phyloP scores from a whole-genome alignment of 73 alveolate species.

The Tetrahymena borealis region DNA sequence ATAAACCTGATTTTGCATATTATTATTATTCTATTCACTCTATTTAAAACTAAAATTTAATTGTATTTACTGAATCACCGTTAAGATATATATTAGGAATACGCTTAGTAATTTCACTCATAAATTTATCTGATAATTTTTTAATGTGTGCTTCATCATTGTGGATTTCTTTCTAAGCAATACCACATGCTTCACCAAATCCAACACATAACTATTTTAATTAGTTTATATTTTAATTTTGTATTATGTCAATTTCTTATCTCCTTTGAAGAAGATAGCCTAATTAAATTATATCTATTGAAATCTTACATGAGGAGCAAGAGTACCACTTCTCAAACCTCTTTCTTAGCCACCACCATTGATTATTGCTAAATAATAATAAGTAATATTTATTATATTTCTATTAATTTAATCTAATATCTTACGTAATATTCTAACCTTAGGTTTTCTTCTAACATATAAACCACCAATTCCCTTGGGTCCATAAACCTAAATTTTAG shows the following conservation, averaged over 20 bases:
- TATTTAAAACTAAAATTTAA: background rate
- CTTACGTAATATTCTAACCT: slow-evolving; percentile 82
- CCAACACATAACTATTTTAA: slow-evolving; percentile 81
- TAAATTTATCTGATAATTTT: slow-evolving; percentile 48
- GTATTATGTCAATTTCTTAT: no score
- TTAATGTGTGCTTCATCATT: slow-evolving; percentile 75
- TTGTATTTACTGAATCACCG: slow-evolving; percentile 47
- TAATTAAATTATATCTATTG: no score
- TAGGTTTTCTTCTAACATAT: slow-evolving; percentile 91
- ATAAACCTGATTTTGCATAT: background rate
- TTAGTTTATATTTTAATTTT: background rate
- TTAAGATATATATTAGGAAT: slow-evolving; percentile 62
- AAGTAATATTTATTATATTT: background rate
- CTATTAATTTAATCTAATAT: background rate
- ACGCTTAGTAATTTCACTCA: slow-evolving; percentile 11
- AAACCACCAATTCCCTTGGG: slow-evolving; percentile 97
- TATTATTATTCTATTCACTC: background rate
- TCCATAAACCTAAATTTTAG: slow-evolving; percentile 89
- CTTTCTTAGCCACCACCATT: slow-evolving; percentile 98
- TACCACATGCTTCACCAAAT: slow-evolving; percentile 86
- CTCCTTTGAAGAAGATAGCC: no score
- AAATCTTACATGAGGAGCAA: slow-evolving; percentile 68
- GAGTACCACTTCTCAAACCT: slow-evolving; percentile 96
- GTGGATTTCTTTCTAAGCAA: slow-evolving; percentile 78
- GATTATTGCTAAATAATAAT: slow-evolving; percentile 30